These are phyloP conservation scores for Hemileccinum rubropunctum DNA, from an alignment of 768 basidiomycete genomes.

Conservation along the genomic window DNA sequence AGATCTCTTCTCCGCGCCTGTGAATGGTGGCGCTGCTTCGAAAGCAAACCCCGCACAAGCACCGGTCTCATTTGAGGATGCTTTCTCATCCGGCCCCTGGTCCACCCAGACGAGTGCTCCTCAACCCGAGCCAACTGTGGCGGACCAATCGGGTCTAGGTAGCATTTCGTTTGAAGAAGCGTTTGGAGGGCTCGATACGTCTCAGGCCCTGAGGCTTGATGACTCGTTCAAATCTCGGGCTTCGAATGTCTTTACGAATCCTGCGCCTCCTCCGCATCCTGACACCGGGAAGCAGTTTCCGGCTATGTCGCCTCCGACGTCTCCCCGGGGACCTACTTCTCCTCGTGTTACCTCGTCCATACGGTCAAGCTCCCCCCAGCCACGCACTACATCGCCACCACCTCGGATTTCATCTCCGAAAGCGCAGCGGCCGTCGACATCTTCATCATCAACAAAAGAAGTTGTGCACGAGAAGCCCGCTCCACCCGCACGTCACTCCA, in stretches of 20 bases:
- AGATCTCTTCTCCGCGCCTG: conserved; percentile 13
- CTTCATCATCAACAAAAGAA: conserved; percentile 54
- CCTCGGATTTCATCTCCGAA: conserved; percentile 55
- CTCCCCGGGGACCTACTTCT: conserved; percentile 36
- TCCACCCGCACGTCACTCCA: conserved; percentile 58
- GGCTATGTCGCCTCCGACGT: conserved; percentile 38
- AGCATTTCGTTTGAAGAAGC: conserved; percentile 53
- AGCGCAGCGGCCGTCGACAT: conserved; percentile 53
- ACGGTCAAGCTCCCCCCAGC: conserved; percentile 41
- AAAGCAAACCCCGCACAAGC: conserved; percentile 17
- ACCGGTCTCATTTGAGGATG: conserved; percentile 45
- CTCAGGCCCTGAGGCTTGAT: conserved; percentile 41
- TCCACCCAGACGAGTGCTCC: conserved; percentile 1
- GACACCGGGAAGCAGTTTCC: conserved; percentile 33
- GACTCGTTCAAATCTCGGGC: conserved; percentile 36
- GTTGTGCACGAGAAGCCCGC: conserved; percentile 51
- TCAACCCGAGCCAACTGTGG: conserved; percentile 15
- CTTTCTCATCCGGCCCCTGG: conserved; percentile 37
- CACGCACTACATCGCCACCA: conserved; percentile 44
- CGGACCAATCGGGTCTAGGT: conserved; percentile 8
- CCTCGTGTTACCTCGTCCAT: conserved; percentile 28
- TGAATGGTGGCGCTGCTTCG: conserved; percentile 10
- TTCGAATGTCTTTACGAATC: conserved; percentile 28
- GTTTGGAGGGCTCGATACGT: conserved; percentile 45
- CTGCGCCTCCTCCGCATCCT: conserved; percentile 17